These are phyloP conservation scores for Globisporangium ultimum DNA, from an alignment of 352 stramenopile species.

Conservation along the genomic window DNA sequence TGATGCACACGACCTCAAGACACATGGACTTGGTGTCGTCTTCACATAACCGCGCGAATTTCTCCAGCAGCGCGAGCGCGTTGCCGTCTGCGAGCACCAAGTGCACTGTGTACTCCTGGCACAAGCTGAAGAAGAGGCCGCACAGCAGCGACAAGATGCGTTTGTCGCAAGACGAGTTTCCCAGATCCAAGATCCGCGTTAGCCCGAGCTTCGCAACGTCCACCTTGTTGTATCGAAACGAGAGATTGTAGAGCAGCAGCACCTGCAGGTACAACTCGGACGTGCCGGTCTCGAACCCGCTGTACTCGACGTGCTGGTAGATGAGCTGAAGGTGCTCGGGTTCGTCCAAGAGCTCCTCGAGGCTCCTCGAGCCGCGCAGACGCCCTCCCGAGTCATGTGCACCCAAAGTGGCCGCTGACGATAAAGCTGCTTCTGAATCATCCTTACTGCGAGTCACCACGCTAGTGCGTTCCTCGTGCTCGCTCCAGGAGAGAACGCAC, in stretches of 20 bases:
- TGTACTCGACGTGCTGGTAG: constrained; percentile 40
- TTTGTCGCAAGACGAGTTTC: not conserved
- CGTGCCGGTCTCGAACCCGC: constrained; percentile 30
- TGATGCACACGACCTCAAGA: constrained; percentile 60
- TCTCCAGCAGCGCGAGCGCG: constrained; percentile 30
- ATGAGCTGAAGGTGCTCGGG: constrained; percentile 40
- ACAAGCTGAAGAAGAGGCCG: constrained; percentile 61
- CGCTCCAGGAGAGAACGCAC: constrained; percentile 62
- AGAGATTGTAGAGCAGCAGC: constrained; percentile 74
- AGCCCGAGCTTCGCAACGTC: constrained; percentile 40
- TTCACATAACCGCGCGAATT: constrained; percentile 32
- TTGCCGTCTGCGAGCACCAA: constrained; percentile 28
- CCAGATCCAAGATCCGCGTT: constrained; percentile 35
- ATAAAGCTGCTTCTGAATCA: no score
- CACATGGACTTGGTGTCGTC: constrained; percentile 42
- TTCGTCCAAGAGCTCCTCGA: constrained; percentile 53
- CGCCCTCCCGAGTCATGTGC: not conserved
- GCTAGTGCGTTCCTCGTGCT: constrained; percentile 21
- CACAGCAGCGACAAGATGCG: constrained; percentile 37
- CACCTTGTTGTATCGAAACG: constrained; percentile 56
- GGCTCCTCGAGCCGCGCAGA: not conserved
- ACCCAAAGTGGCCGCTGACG: no score
- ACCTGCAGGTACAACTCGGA: constrained; percentile 58
- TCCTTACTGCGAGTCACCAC: constrained; percentile 2
- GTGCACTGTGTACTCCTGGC: constrained; percentile 60